Evolutionary conservation across 306 rosid species (phyloP).

Genomic region (Lagenaria siceraria): DNA sequence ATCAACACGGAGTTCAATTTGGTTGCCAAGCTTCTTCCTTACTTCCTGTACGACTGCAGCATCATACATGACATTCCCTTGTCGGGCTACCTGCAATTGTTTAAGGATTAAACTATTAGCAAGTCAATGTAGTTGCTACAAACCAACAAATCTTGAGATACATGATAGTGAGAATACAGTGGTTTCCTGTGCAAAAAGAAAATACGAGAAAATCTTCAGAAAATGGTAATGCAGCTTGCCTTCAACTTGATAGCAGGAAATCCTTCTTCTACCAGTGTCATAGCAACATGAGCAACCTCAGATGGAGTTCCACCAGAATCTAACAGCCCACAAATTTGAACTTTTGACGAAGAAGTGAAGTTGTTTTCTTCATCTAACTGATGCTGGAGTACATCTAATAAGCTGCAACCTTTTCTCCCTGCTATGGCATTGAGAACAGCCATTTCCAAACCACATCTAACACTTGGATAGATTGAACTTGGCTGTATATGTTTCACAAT

Average conservation of each 20-base stretch:
- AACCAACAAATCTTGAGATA: not conserved
- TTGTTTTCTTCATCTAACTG: conserved; percentile 20
- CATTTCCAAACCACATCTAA: conserved; percentile 99
- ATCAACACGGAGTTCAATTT: conserved; percentile 64
- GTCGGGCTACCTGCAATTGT: conserved; percentile 62
- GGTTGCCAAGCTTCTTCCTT: conserved; percentile 64
- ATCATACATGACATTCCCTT: conserved; percentile 50
- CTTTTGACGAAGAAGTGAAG: conserved; percentile 24
- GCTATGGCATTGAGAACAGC: conserved; percentile 87
- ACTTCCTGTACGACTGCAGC: conserved; percentile 62
- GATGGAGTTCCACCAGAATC: conserved; percentile 56
- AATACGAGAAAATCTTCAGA: conserved; percentile 1
- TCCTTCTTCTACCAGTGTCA: conserved; percentile 60
- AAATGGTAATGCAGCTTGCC: conserved; percentile 21
- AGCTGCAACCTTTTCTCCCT: conserved; percentile 38
- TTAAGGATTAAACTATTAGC: not conserved
- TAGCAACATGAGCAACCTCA: conserved; percentile 66
- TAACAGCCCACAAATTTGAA: conserved; percentile 67
- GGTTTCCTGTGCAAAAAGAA: not conserved
- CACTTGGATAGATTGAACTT: conserved; percentile 75
- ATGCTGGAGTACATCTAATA: conserved; percentile 45
- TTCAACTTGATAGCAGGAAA: conserved; percentile 77
- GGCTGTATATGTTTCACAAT: conserved; percentile 35
- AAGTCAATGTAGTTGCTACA: not conserved
- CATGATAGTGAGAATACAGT: not conserved